Conservation (phyloP, 768 basidiomycete genomes). For the Galerina sulciceps region DNA sequence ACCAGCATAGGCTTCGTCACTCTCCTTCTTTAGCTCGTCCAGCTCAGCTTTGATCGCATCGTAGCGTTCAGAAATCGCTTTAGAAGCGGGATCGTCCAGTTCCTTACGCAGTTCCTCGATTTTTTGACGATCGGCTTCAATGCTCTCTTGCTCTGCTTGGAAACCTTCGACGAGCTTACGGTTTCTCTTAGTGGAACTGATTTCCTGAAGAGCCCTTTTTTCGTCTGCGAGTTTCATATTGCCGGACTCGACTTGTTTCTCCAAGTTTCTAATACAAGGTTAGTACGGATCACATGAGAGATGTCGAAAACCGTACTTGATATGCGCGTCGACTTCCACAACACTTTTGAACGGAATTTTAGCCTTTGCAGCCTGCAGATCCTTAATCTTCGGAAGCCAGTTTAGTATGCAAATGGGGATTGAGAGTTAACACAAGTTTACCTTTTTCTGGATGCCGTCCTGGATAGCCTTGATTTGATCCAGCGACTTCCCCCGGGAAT, state of each 20-base stretch:
- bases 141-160: constrained; percentile 76
- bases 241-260: constrained; percentile 92
- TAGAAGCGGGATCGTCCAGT: constrained; percentile 89
- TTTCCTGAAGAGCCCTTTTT: constrained; percentile 93
- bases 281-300: constrained; percentile 4
- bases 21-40: constrained; percentile 83
- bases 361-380: constrained; percentile 77
- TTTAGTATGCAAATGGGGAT: constrained; percentile 9
- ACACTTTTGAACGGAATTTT: constrained; percentile 83
- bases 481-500: constrained; percentile 65
- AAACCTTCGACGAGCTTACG: constrained; percentile 82
- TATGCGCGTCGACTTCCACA: constrained; percentile 84
- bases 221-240: constrained; percentile 92
- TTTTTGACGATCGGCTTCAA: constrained; percentile 75
- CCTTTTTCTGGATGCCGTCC: constrained; percentile 84
- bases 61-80: constrained; percentile 80
- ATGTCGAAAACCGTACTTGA: constrained; percentile 60
- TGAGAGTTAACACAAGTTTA: constrained; percentile 25
- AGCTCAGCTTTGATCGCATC: constrained; percentile 85
- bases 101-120: constrained; percentile 83
- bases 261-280: constrained; percentile 61
- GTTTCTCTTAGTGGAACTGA: constrained; percentile 70
- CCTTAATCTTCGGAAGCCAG: constrained; percentile 66
- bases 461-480: constrained; percentile 83
- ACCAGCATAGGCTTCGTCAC: constrained; percentile 81